These are phyloP conservation scores for Ceriops zippeliana DNA, from an alignment of 345 rosid genomes.

Conservation along the genomic window DNA sequence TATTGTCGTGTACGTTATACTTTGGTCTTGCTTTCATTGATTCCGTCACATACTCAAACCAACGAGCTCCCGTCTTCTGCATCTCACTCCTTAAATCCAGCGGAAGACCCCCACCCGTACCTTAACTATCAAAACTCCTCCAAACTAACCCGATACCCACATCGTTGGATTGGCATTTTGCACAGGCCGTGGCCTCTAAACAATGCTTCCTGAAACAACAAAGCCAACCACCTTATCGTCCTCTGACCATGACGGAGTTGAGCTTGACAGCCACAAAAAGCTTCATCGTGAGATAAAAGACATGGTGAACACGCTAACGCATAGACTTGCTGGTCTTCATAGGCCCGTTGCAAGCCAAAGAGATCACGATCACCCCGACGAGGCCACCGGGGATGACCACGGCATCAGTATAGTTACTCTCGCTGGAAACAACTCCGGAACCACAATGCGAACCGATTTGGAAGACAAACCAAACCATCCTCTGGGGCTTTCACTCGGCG, in stretches of 20 bases:
- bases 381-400: constrained; percentile 33
- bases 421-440: constrained; percentile 73
- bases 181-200: neutral
- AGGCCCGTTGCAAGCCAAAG: constrained; percentile 39
- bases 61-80: neutral
- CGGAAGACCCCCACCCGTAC: neutral
- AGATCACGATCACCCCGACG: constrained; percentile 18
- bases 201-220: constrained; percentile 36
- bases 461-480: constrained; percentile 36
- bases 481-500: constrained; percentile 10
- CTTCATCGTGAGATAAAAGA: constrained; percentile 37
- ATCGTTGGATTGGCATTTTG: no score
- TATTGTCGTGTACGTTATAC: constrained; percentile 36
- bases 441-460: constrained; percentile 63
- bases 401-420: constrained; percentile 62
- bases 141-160: no score
- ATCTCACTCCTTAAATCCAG: constrained; percentile 3
- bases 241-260: constrained; percentile 13
- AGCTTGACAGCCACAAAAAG: constrained; percentile 16
- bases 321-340: constrained; percentile 29
- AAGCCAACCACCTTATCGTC: constrained; percentile 16
- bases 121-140: neutral
- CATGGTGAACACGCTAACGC: constrained; percentile 50
- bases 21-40: constrained; percentile 12
- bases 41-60: no score